Evolutionary conservation across 1,284 basidiomycete species (phyloP), one percentile per base, ranked within the genome.

Genomic region (Sporisorium exsertum): DNA sequence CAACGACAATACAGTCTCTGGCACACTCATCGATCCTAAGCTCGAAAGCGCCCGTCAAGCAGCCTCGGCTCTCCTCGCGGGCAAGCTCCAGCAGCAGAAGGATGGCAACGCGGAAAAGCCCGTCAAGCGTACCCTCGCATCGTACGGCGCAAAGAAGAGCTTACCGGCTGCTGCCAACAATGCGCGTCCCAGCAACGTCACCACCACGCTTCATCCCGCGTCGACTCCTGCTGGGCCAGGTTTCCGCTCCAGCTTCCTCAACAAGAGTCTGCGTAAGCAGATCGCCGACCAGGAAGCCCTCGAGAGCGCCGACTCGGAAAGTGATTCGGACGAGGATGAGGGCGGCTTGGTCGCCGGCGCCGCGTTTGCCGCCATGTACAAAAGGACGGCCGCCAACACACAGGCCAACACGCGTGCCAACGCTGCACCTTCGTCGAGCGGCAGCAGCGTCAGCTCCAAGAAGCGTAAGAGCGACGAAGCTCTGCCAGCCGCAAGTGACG

Each of bases 211-310:
- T 12, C 69, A 67, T 42, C 69, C 73, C n/a, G 59, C 69, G n/a
- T 76, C 73, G 5, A 76, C 73, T 15, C 73, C 73, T 26, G 73
- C 73, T 12, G 73, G 73, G 3, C 68, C 73, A 12, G 62, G 68
- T 24, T 76, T 72, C 69, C 73, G 74, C 20, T 73, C 70, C 33
- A 83, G 78, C 58, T 83, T 83, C 72, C 77, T 83, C 52, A 81
- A 80, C 74, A 83, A 83, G 72, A 83, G 81, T 45, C 33, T 83
- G 57, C 73, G 75, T 40, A 77, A 81, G 55, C 78, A 76, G 45
- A 72, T 77, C n/a, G 75, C 77, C 13, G 79, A 78, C 40, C 72
- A 71, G 45, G 69, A 77, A 50, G 64, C 60, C 9, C 69, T 62
- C 22, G 66, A 69, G 32, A 62, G 51, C 33, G 58, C 63, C 26